A percentile compares a stretch with the other conserved stretches of the same genome.
phyloP scores from a whole-genome alignment of 177 flowering plant genomes.

The Telopea speciosissima region DNA sequence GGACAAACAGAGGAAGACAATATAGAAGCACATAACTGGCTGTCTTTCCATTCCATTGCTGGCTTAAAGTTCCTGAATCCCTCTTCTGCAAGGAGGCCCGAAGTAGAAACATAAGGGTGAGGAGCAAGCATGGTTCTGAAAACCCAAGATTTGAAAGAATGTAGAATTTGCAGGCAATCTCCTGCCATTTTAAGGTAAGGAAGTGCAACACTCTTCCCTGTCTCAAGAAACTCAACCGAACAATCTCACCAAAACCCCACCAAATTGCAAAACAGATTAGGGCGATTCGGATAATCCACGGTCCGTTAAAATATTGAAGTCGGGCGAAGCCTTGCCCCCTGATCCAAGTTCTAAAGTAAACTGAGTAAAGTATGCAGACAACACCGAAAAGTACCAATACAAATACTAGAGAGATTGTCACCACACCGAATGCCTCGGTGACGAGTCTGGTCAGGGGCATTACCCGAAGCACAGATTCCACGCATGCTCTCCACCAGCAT shows the following conservation, averaged over 20 bases:
- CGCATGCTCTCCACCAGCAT: slow-evolving; percentile 99
- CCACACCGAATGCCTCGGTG: slow-evolving; percentile 97
- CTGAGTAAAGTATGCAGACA: slow-evolving; percentile 59
- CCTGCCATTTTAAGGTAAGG: slow-evolving; percentile 63
- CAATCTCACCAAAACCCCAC: slow-evolving; percentile 83
- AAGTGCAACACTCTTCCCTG: slow-evolving; percentile 40
- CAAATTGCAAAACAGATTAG: slow-evolving; percentile 60
- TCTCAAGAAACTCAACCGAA: slow-evolving; percentile 60
- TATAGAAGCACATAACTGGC: slow-evolving; percentile 49
- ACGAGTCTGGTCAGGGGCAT: slow-evolving; percentile 91
- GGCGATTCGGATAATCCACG: slow-evolving; percentile 75
- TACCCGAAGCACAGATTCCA: slow-evolving; percentile 87
- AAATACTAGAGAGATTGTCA: slow-evolving; percentile 75
- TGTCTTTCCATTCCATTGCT: slow-evolving; percentile 64
- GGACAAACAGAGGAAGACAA: slow-evolving; percentile 60
- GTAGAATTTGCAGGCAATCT: slow-evolving; percentile 71
- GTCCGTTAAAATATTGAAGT: slow-evolving; percentile 73
- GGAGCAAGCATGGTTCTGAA: slow-evolving; percentile 84
- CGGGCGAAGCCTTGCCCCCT: slow-evolving; percentile 38
- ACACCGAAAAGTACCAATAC: slow-evolving; percentile 57
- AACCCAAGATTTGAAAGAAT: slow-evolving; percentile 78
- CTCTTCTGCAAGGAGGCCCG: slow-evolving; percentile 57
- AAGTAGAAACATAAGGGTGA: slow-evolving; percentile 65
- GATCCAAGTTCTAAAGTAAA: slow-evolving; percentile 63
- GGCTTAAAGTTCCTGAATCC: slow-evolving; percentile 51